Conservation (phyloP, 306 rosid genomes). For the Vicia faba region DNA sequence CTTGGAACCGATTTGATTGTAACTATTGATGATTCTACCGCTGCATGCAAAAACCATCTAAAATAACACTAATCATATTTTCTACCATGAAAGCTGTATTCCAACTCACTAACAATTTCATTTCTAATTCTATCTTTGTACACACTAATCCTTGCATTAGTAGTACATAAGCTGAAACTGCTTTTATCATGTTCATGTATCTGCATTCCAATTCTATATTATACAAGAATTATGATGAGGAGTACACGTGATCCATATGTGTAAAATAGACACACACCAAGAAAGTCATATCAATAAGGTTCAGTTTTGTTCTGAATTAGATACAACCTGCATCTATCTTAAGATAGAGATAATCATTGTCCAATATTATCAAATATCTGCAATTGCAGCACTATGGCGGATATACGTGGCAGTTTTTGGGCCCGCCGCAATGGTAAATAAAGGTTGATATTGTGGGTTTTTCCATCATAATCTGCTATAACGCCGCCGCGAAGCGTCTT, state of each 20-base stretch:
- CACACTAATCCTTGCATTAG: not conserved
- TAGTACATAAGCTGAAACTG: constrained; percentile 23
- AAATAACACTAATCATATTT: not conserved
- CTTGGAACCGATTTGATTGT: not conserved
- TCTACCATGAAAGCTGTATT: not conserved
- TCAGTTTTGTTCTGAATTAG: no score
- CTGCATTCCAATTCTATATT: not conserved
- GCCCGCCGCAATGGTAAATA: no score
- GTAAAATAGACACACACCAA: no score
- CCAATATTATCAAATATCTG: no score
- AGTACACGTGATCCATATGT: not conserved
- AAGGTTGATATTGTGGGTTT: no score
- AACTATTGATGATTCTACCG: not conserved
- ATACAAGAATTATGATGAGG: not conserved
- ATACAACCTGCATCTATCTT: no score
- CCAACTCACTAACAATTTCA: not conserved
- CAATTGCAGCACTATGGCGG: no score
- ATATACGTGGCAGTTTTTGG: no score
- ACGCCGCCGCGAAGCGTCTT: no score
- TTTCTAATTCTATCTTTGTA: not conserved
- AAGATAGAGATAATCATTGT: no score
- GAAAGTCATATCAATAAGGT: no score
- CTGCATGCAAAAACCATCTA: constrained; percentile 2
- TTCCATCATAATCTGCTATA: no score
- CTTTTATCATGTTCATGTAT: constrained; percentile 16